Conservation (phyloP, 2,329 filamentous ascomycete species). For the Talaromyces sp. region DNA sequence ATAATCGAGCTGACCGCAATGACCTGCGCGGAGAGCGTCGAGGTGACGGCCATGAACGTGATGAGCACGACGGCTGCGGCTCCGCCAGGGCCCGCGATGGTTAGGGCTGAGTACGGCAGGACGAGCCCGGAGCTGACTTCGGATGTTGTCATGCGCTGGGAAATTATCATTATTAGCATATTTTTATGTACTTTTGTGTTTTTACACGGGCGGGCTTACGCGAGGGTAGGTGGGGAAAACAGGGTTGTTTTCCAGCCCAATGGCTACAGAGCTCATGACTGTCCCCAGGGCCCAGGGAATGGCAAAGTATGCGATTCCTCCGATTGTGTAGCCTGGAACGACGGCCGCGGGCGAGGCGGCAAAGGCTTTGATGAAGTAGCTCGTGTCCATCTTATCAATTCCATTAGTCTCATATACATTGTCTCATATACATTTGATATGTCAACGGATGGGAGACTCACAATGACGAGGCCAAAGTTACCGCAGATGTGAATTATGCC, state of each 20-base stretch:
- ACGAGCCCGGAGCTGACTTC: slow-evolving; percentile 34
- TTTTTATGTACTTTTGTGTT: neutral
- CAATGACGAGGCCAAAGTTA: slow-evolving; percentile 50
- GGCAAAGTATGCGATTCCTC: slow-evolving; percentile 50
- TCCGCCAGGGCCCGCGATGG: slow-evolving; percentile 35
- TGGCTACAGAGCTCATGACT: slow-evolving; percentile 44
- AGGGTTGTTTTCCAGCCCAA: slow-evolving; percentile 44
- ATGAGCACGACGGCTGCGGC: slow-evolving; percentile 32
- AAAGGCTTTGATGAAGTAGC: slow-evolving; percentile 51
- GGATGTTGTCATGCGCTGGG: slow-evolving; percentile 31
- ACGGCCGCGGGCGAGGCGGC: slow-evolving; percentile 43
- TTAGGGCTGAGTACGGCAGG: slow-evolving; percentile 34
- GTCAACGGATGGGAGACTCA: slow-evolving; percentile 15
- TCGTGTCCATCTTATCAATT: slow-evolving; percentile 45
- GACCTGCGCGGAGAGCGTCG: slow-evolving; percentile 48
- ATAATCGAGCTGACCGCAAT: slow-evolving; percentile 52
- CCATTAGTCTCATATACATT: neutral
- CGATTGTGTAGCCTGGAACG: slow-evolving; percentile 49
- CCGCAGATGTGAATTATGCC: slow-evolving; percentile 45
- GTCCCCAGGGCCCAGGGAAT: slow-evolving; percentile 52
- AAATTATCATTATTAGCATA: neutral
- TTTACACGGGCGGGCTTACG: slow-evolving; percentile 15
- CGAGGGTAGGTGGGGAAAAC: slow-evolving; percentile 52
- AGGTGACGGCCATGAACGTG: slow-evolving; percentile 41
- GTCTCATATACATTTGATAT: neutral